Evolutionary conservation across 495 filamentous ascomycete species (phyloP).

Genomic region (Penicillium coffeae): DNA sequence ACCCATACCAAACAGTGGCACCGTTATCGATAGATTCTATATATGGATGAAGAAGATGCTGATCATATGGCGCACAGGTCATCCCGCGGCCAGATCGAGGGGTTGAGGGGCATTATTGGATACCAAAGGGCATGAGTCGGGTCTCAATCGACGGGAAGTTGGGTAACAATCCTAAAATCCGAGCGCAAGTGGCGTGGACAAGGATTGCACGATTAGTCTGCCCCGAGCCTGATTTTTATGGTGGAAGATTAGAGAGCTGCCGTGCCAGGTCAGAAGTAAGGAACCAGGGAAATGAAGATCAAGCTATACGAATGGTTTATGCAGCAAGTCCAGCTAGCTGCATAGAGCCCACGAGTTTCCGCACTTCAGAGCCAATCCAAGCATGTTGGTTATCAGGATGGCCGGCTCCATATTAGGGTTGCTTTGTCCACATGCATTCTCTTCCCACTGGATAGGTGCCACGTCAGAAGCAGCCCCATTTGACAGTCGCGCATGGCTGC

Average conservation of each 20-base stretch:
- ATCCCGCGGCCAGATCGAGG: slow-evolving; percentile 1
- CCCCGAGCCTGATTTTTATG: neutral
- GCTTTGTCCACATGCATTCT: slow-evolving; percentile 9
- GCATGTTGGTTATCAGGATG: slow-evolving; percentile 3
- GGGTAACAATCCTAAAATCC: slow-evolving; percentile 3
- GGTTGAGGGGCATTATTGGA: slow-evolving; percentile 8
- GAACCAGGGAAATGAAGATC: slow-evolving; percentile 2
- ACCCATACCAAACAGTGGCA: neutral
- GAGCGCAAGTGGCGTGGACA: neutral
- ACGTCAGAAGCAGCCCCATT: slow-evolving; percentile 28
- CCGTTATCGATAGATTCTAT: slow-evolving; percentile 1
- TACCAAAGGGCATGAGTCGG: slow-evolving; percentile 8
- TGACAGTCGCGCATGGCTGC: slow-evolving; percentile 9
- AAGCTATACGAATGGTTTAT: neutral
- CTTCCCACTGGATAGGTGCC: slow-evolving; percentile 15
- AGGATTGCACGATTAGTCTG: neutral
- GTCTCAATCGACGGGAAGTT: slow-evolving; percentile 1
- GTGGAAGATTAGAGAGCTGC: neutral
- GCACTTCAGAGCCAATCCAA: slow-evolving; percentile 6
- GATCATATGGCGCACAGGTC: slow-evolving; percentile 1
- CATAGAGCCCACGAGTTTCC: neutral
- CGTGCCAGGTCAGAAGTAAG: slow-evolving; percentile 11
- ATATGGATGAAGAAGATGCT: slow-evolving; percentile 4
- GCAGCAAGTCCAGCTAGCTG: slow-evolving; percentile 13
- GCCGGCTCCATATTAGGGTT: slow-evolving; percentile 14